Base-by-base conservation (phyloP, 140 eudicot genomes). In the Oenanthe javanica region DNA sequence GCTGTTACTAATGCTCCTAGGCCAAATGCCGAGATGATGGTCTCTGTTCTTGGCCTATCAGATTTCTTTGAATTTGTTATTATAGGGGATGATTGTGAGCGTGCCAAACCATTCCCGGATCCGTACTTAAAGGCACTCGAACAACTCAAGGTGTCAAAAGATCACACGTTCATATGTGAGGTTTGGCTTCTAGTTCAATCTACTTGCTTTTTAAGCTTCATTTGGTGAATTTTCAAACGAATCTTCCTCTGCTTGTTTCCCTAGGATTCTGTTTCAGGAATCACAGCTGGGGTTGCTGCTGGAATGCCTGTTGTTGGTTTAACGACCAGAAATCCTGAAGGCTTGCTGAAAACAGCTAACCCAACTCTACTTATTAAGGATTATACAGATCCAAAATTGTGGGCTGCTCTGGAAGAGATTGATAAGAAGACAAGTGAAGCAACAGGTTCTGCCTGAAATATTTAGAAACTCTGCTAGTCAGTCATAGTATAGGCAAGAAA, bases 1-100 rank as follows among this genome's bases (percentile, higher is more conserved):
- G 98, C 97, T 43, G 98, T 94, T 61, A 94, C 98, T 1, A 94
- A 94, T 86, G 97, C 98, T 42, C 98, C 98, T 18, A 87, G 85
- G 78, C 87, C 81, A 83, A 94, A 92, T 55, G 98, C 98, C 18
- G 97, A 92, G 48, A 77, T 92, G 72, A 90, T 92, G 89, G 85
- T 94, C 73, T 90, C 96, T 16, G 66, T 84, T 80, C 96, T 94
- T n/a, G 98, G 98, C 63, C 91, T 94, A 21, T 84, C 97, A n/a
- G 98, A 94, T 59, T 94, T 94, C 87, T 94, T 94, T 74, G 89
- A 91, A 4, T 88, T 84, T 69, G 86, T 94, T 76, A 77, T 94
- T 43, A 40, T 94, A 66, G 98, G 98, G 77, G 89, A 83, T 77
- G 98, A 94, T 15, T 94, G 98, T 86, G 96, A 90, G 74, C 96